phyloP scores from a whole-genome alignment of 257 asterid genomes.

The Vinca minor region DNA sequence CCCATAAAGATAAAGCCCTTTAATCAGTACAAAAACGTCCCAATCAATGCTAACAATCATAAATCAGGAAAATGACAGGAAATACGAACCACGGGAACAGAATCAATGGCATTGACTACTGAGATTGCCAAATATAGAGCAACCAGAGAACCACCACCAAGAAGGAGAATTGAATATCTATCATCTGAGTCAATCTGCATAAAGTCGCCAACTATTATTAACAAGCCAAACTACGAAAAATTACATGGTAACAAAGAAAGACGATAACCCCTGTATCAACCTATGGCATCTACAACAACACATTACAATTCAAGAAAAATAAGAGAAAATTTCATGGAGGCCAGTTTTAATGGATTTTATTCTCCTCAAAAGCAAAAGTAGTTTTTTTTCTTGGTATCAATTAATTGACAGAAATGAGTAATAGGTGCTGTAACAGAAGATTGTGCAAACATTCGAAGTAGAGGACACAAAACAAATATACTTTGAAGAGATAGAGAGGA shows the following conservation, averaged over 20 bases:
- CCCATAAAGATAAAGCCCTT: background rate
- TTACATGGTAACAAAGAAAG: background rate
- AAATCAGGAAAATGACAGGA: background rate
- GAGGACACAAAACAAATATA: background rate
- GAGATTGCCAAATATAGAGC: slow-evolving; percentile 57
- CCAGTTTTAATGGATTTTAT: background rate
- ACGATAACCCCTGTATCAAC: background rate
- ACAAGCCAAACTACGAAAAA: background rate
- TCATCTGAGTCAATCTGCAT: slow-evolving; percentile 54
- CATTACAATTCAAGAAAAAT: background rate
- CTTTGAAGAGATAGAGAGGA: background rate
- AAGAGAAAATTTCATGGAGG: background rate
- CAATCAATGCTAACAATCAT: background rate
- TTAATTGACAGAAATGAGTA: no score
- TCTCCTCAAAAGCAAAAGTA: background rate
- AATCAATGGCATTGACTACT: slow-evolving; percentile 62
- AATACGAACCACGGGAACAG: slow-evolving; percentile 61
- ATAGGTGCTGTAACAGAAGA: background rate
- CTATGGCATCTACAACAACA: no score
- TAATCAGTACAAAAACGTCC: slow-evolving; percentile 7
- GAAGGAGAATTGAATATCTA: slow-evolving; percentile 37
- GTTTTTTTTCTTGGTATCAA: background rate
- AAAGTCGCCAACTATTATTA: background rate
- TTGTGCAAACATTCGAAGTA: background rate
- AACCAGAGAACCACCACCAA: slow-evolving; percentile 48